These are phyloP conservation scores for Styphnolobium japonicum DNA, from an alignment of 306 rosid species.

Conservation along the genomic window DNA sequence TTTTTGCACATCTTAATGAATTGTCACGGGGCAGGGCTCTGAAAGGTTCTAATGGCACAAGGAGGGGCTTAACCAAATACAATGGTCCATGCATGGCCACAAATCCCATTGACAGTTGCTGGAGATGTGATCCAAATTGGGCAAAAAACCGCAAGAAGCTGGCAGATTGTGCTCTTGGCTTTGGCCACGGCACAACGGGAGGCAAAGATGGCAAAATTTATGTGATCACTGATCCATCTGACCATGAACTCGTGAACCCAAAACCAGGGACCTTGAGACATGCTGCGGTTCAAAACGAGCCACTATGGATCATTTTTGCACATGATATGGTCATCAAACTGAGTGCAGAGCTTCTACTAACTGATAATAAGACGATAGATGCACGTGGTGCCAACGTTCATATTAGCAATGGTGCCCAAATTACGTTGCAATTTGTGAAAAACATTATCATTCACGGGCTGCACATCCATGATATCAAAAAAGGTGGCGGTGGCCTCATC, in stretches of 20 bases:
- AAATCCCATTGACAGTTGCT: constrained; percentile 50
- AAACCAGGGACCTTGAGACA: constrained; percentile 44
- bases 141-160: constrained; percentile 40
- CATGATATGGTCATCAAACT: constrained; percentile 37
- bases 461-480: constrained; percentile 39
- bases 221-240: constrained; percentile 36
- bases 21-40: constrained; percentile 17
- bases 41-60: constrained; percentile 10
- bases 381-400: constrained; percentile 52
- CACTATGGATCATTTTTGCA: constrained; percentile 50
- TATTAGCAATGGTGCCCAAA: constrained; percentile 46
- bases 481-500: constrained; percentile 35
- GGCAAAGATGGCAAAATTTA: constrained; percentile 47
- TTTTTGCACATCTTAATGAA: not conserved
- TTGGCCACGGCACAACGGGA: constrained; percentile 44
- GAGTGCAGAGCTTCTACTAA: constrained; percentile 19
- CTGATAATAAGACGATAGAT: constrained; percentile 47
- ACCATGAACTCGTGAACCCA: constrained; percentile 36
- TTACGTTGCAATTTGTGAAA: constrained; percentile 44
- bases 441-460: constrained; percentile 48
- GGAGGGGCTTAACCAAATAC: constrained; percentile 28
- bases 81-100: constrained; percentile 37
- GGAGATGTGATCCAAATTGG: constrained; percentile 57
- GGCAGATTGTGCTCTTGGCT: constrained; percentile 47
- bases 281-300: constrained; percentile 33